Base-by-base conservation (phyloP, 805 yeast genomes). In the Saccharomycopsis fodiens region DNA sequence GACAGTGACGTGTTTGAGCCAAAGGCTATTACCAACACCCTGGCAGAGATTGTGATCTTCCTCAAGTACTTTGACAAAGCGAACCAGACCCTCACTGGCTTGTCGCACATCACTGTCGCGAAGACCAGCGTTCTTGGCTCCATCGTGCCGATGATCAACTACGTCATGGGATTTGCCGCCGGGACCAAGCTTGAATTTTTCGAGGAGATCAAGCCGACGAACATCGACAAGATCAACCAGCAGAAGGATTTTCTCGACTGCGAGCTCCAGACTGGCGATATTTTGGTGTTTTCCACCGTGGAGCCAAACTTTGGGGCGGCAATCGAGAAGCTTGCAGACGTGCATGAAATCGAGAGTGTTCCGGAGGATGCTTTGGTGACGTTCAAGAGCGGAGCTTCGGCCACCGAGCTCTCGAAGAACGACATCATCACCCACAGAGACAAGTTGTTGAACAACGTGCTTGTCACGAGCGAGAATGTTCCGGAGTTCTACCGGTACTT, bases 221-320 rank as follows among this genome's bases (percentile, higher is more conserved):
- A 72, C 30, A 68, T 81, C 32, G 78, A 77, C 20, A 55, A 56
- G 1, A 41, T 80, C 35, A 70, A 62, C 38, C 56, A 59, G 6
- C 48, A 53, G n/a, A 54, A 55, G 29, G 66, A 78, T 1, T 75
- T 76, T 56, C 74, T 72, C 52, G 72, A 74, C 47, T 64, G 72
- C 32, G 93, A 85, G 53, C 57, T 84, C 16, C 67, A 70, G 4
- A 74, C 71, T 47, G 94, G 94, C 55, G 94, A 85, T 57, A 81
- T 85, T 39, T 27, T 50, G 12, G 51, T 46, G 13, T 58, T 85
- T 22, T 62, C 67, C 39, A 54, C 61, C 5, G 54, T 57, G 21
- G 53, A 57, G 3, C 47, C 46, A 2, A 22, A 48, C 2, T 44
- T 52, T 38, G 52, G 52, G 13, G 17, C 44, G 3, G 42, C 29